A percentile compares a stretch with the other conserved stretches of the same genome.
These are phyloP conservation scores for Alternaria novae-zelandiae DNA, from an alignment of 2,329 filamentous ascomycete genomes.

Conservation along the genomic window DNA sequence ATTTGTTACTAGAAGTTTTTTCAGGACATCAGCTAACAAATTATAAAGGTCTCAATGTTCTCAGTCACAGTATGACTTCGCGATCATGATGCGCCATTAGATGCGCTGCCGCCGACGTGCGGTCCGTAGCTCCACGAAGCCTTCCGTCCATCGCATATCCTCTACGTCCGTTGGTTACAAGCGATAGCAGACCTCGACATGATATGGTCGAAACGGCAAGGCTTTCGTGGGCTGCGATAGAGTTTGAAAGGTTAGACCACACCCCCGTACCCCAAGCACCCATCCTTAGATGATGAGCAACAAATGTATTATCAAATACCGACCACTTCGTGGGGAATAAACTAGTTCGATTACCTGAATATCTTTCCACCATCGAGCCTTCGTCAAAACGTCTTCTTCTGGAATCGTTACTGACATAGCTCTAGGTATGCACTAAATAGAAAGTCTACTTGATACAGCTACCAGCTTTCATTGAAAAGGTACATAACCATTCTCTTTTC, in stretches of 20 bases:
- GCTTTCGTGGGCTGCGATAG: slow-evolving; percentile 23
- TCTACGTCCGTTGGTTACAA: slow-evolving; percentile 2
- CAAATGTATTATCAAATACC: slow-evolving; percentile 50
- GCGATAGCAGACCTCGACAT: neutral
- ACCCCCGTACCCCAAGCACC: slow-evolving; percentile 1
- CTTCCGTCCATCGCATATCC: neutral
- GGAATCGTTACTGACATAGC: slow-evolving; percentile 19
- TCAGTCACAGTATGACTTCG: neutral
- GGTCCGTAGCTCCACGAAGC: slow-evolving; percentile 4
- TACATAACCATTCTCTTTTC: slow-evolving; percentile 13
- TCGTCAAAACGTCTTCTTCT: neutral
- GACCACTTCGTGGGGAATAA: slow-evolving; percentile 46
- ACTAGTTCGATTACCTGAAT: slow-evolving; percentile 51
- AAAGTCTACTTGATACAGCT: neutral
- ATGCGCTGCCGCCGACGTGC: neutral
- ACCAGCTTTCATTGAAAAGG: slow-evolving; percentile 6
- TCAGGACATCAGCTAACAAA: slow-evolving; percentile 26
- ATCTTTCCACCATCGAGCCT: slow-evolving; percentile 8
- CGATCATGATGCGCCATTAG: neutral
- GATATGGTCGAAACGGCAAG: neutral
- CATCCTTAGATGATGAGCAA: slow-evolving; percentile 44
- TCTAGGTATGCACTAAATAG: slow-evolving; percentile 4
- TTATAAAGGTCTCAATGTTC: neutral
- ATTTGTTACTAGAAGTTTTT: slow-evolving; percentile 8
- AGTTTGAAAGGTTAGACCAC: slow-evolving; percentile 22